Conservation (phyloP, 2,329 filamentous ascomycete species). For the Trichoderma asperellum region DNA sequence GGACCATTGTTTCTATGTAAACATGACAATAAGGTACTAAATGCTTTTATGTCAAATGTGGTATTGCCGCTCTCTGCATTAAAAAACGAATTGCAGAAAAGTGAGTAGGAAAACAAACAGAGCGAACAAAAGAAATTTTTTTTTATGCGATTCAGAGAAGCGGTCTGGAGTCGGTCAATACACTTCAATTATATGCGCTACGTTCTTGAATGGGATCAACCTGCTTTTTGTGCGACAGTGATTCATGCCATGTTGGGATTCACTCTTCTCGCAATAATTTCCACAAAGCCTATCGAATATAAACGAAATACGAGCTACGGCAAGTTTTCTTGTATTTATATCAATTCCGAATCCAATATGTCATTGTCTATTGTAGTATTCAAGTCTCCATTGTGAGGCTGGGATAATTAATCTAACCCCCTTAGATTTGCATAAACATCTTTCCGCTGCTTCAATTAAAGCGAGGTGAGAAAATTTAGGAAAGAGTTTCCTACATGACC, state of each 20-base stretch:
- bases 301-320: not conserved
- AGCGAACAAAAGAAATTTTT: not conserved
- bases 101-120: not conserved
- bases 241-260: constrained; percentile 1
- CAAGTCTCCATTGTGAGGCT: not conserved
- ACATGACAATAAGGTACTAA: not conserved
- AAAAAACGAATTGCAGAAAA: not conserved
- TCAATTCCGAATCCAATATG: not conserved
- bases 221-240: not conserved
- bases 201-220: not conserved
- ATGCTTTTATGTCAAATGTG: not conserved
- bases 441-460: not conserved
- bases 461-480: not conserved
- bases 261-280: not conserved
- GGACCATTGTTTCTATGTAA: not conserved
- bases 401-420: not conserved
- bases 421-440: not conserved
- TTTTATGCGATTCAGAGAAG: constrained; percentile 11
- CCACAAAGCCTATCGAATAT: not conserved
- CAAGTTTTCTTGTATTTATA: too few species aligned
- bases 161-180: not conserved
- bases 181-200: not conserved
- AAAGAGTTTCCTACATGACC: not conserved
- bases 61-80: not conserved
- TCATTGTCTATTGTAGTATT: not conserved